These are phyloP conservation scores for Rhexocercosporidium sp. DNA, from an alignment of 2,329 filamentous ascomycete genomes.

Conservation along the genomic window DNA sequence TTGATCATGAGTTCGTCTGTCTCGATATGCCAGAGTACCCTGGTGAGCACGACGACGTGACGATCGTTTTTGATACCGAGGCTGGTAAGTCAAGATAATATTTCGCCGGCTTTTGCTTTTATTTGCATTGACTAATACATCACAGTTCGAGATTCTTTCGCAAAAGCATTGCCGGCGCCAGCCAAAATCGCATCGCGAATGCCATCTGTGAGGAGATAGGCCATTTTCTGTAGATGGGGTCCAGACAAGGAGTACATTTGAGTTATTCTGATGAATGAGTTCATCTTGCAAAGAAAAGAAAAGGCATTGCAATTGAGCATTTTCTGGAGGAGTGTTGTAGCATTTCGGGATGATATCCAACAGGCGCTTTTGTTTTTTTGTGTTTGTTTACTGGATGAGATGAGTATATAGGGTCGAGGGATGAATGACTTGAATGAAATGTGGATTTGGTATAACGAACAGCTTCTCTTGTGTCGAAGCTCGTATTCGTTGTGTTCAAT, in stretches of 20 bases:
- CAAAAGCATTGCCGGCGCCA: slow-evolving; percentile 42
- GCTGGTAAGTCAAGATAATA: slow-evolving; percentile 42
- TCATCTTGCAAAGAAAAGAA: slow-evolving; percentile 5
- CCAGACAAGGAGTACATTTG: slow-evolving; percentile 15
- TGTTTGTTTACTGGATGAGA: slow-evolving; percentile 9
- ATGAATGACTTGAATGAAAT: not conserved
- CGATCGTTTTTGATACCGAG: slow-evolving; percentile 81
- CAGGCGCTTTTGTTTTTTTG: slow-evolving; percentile 20
- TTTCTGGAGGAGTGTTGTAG: slow-evolving; percentile 25
- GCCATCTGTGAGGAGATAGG: slow-evolving; percentile 41
- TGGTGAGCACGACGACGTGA: slow-evolving; percentile 90
- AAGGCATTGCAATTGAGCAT: slow-evolving; percentile 26
- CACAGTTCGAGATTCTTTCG: slow-evolving; percentile 36
- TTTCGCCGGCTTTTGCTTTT: slow-evolving; percentile 9
- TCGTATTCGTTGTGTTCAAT: not conserved
- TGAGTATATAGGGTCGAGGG: not conserved
- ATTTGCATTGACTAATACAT: slow-evolving; percentile 33
- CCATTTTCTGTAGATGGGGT: not conserved
- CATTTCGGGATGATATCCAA: slow-evolving; percentile 33
- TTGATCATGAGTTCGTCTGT: slow-evolving; percentile 77
- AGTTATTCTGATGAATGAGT: not conserved
- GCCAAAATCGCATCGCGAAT: slow-evolving; percentile 42
- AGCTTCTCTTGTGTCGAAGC: not conserved
- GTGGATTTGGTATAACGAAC: not conserved
- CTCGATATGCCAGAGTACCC: slow-evolving; percentile 88